Evolutionary conservation across 1,284 basidiomycete species (phyloP).

Genomic region (Cutaneotrichosporon cavernicola): DNA sequence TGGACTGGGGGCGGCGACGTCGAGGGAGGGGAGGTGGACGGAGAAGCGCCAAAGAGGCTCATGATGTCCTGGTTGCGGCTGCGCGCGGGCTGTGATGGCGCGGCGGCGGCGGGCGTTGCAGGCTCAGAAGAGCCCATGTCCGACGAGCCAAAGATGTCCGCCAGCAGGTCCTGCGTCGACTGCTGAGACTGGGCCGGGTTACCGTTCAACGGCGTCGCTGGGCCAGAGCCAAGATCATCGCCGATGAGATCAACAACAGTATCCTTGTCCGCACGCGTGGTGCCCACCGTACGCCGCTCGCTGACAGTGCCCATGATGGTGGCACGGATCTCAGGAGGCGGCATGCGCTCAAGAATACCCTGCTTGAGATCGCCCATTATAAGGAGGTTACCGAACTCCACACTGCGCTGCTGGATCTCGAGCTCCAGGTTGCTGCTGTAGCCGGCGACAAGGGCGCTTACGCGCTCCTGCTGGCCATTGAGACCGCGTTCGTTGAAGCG

Average conservation of each 20-base stretch:
- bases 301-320: conserved; percentile 88
- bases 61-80: conserved; percentile 72
- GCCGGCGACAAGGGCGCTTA: conserved; percentile 68
- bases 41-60: conserved; percentile 70
- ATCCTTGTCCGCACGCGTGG: conserved; percentile 73
- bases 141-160: conserved; percentile 81
- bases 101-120: conserved; percentile 51
- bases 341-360: conserved; percentile 98
- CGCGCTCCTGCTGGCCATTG: conserved; percentile 70
- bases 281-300: conserved; percentile 90
- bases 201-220: conserved; percentile 33
- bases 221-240: conserved; percentile 63
- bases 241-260: conserved; percentile 69
- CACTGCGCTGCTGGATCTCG: conserved; percentile 92
- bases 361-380: conserved; percentile 67
- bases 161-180: conserved; percentile 83
- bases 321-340: conserved; percentile 90
- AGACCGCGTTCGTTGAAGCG: conserved; percentile 60
- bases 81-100: conserved; percentile 60
- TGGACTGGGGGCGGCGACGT: conserved; percentile 20
- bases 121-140: conserved; percentile 42
- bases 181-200: conserved; percentile 56
- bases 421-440: conserved; percentile 85
- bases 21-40: conserved; percentile 22
- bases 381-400: conserved; percentile 88